Evolutionary conservation across 345 rosid genomes (phyloP).

Genomic region (Alliaria petiolata): DNA sequence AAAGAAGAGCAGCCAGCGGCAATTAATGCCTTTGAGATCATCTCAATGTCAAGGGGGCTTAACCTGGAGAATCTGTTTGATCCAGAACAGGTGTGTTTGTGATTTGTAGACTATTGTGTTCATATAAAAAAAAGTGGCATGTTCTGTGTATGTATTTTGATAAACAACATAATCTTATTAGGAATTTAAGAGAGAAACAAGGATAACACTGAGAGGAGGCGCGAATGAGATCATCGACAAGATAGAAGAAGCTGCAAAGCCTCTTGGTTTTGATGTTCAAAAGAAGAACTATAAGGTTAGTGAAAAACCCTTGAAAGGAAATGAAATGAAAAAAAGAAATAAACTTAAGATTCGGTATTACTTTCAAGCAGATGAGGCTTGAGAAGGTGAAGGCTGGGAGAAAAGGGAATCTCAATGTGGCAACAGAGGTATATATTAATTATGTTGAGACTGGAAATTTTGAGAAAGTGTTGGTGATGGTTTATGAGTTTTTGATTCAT

Average conservation of each 20-base stretch:
- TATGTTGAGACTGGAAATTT: not conserved
- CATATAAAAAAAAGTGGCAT: not conserved
- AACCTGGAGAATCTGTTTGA: constrained; percentile 84
- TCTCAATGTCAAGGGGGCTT: constrained; percentile 87
- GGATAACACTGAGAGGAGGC: constrained; percentile 72
- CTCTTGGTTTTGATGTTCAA: constrained; percentile 88
- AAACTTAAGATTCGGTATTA: not conserved
- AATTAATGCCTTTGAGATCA: constrained; percentile 92
- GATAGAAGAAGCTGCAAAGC: constrained; percentile 90
- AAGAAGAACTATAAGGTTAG: constrained; percentile 92
- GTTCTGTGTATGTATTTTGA: not conserved
- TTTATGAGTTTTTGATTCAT: not conserved
- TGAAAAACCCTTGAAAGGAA: not conserved
- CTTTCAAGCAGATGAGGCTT: constrained; percentile 67
- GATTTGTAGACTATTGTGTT: not conserved
- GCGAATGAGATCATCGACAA: constrained; percentile 82
- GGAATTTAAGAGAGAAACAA: constrained; percentile 88
- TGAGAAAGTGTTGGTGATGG: not conserved
- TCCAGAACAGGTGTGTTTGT: constrained; percentile 75
- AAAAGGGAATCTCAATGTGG: constrained; percentile 85
- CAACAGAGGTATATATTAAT: constrained; percentile 67
- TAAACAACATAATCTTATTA: not conserved
- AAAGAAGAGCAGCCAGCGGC: constrained; percentile 78
- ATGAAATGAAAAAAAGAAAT: not conserved
- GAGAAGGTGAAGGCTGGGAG: constrained; percentile 88